Percentiles rank a stretch among this genome's conserved stretches.
These are phyloP conservation scores for Aspergillus niger DNA, from an alignment of 2,329 filamentous ascomycete species.

Conservation along the genomic window DNA sequence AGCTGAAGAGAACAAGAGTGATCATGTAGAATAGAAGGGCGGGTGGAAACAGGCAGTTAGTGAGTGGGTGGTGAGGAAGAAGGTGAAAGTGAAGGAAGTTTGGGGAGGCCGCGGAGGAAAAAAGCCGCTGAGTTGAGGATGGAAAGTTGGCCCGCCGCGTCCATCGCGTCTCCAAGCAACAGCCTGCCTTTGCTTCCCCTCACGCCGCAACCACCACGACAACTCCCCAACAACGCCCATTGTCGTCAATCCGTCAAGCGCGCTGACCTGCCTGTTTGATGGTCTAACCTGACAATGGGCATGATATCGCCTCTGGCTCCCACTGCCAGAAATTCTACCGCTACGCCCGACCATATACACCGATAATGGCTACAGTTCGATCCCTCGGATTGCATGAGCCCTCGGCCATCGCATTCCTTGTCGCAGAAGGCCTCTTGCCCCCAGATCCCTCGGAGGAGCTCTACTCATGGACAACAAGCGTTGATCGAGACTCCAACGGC, in stretches of 20 bases:
- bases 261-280: not conserved
- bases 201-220: constrained; percentile 8
- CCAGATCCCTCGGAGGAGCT: constrained; percentile 61
- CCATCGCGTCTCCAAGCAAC: constrained; percentile 30
- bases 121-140: constrained; percentile 27
- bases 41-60: not conserved
- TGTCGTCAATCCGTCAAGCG: not conserved
- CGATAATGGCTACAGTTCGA: constrained; percentile 80
- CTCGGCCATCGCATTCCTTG: constrained; percentile 76
- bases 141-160: constrained; percentile 26
- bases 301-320: constrained; percentile 25
- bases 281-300: constrained; percentile 30
- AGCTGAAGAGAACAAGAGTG: not conserved
- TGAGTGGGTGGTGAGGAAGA: constrained; percentile 15
- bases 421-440: constrained; percentile 76
- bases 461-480: constrained; percentile 74
- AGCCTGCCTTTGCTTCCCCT: constrained; percentile 18
- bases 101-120: constrained; percentile 21
- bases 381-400: constrained; percentile 92
- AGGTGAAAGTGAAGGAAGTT: constrained; percentile 2
- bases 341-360: constrained; percentile 25
- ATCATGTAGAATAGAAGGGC: not conserved
- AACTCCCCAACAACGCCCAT: not conserved
- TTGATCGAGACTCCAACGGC: constrained; percentile 45
- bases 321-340: constrained; percentile 25